Conservation (phyloP, 257 asterid species). For the Plantago major region DNA sequence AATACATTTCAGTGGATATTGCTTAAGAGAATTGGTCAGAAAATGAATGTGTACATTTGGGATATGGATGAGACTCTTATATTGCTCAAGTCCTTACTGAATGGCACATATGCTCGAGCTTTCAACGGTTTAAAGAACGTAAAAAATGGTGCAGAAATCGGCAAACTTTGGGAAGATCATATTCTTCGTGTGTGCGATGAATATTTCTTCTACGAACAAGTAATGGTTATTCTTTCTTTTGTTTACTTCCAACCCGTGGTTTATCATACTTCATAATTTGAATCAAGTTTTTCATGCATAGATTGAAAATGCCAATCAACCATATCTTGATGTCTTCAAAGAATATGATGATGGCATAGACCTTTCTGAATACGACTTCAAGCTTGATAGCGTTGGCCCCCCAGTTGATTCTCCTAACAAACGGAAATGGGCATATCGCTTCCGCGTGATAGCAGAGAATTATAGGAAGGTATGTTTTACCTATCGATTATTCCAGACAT, state of each 20-base stretch:
- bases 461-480: constrained; percentile 57
- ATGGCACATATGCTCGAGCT: constrained; percentile 68
- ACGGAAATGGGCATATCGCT: constrained; percentile 76
- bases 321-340: constrained; percentile 61
- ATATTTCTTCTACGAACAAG: constrained; percentile 86
- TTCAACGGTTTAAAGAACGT: constrained; percentile 63
- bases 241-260: background rate
- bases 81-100: constrained; percentile 69
- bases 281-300: constrained; percentile 27
- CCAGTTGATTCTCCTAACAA: constrained; percentile 57
- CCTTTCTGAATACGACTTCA: constrained; percentile 69
- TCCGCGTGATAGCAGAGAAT: constrained; percentile 60
- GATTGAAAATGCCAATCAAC: constrained; percentile 81
- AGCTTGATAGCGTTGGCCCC: constrained; percentile 55
- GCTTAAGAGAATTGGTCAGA: constrained; percentile 37
- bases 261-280: constrained; percentile 15
- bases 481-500: constrained; percentile 11
- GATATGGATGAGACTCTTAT: constrained; percentile 99
- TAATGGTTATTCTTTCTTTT: constrained; percentile 18
- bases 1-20: background rate
- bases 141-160: constrained; percentile 57
- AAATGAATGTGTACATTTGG: constrained; percentile 79
- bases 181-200: constrained; percentile 77
- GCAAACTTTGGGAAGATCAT: constrained; percentile 81
- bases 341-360: constrained; percentile 67